A percentile compares a stretch with the other conserved stretches of the same genome.
Evolutionary conservation across 768 basidiomycete genomes (phyloP).

Genomic region (Russula virescens): DNA sequence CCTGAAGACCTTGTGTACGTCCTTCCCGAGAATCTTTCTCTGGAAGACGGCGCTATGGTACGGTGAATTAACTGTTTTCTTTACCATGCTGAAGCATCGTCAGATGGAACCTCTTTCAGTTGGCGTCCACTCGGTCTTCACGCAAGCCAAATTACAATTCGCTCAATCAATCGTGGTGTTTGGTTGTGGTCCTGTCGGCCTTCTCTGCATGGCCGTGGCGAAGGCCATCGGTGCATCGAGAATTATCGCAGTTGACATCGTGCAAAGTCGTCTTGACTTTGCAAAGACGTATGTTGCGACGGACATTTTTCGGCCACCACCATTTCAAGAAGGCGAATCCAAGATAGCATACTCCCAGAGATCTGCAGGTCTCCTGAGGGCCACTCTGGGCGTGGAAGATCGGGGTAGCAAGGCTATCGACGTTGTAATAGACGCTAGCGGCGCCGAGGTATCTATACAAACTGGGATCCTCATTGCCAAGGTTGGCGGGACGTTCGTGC

Average conservation of each 20-base stretch:
- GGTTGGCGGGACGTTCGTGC: constrained; percentile 69
- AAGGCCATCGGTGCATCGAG: constrained; percentile 85
- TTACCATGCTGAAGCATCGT: not conserved
- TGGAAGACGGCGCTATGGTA: constrained; percentile 95
- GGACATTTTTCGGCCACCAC: constrained; percentile 60
- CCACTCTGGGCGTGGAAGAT: constrained; percentile 60
- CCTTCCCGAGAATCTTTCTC: constrained; percentile 75
- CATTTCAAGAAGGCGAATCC: constrained; percentile 56
- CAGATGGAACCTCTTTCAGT: constrained; percentile 95
- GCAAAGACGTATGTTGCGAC: constrained; percentile 83
- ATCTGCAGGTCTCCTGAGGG: constrained; percentile 61
- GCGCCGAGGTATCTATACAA: constrained; percentile 89
- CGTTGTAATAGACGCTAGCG: constrained; percentile 86
- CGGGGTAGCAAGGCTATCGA: constrained; percentile 70
- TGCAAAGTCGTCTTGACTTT: constrained; percentile 72
- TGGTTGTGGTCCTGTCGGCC: constrained; percentile 84
- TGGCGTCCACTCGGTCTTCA: constrained; percentile 81
- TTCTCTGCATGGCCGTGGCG: constrained; percentile 93
- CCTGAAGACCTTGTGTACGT: constrained; percentile 81
- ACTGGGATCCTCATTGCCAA: constrained; percentile 73
- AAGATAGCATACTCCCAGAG: constrained; percentile 66
- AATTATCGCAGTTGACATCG: constrained; percentile 80
- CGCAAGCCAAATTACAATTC: constrained; percentile 63
- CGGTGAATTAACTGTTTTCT: constrained; percentile 16
- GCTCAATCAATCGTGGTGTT: constrained; percentile 78